These are phyloP conservation scores for Boletus eberwhitei DNA, from an alignment of 768 basidiomycete genomes.

Conservation along the genomic window DNA sequence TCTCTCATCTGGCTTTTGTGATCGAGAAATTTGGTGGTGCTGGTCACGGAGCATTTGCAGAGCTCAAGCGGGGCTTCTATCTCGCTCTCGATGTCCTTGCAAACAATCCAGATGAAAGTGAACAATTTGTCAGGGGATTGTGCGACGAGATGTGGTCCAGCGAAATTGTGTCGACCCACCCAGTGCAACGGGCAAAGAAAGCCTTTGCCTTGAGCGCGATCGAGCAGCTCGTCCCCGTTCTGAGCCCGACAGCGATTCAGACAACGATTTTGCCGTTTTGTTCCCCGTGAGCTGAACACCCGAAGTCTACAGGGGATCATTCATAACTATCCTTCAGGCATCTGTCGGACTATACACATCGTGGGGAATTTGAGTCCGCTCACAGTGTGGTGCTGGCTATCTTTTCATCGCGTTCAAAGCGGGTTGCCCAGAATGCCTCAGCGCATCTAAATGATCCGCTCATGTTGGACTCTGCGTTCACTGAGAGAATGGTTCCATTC, in stretches of 20 bases:
- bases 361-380: slow-evolving; percentile 82
- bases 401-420: slow-evolving; percentile 58
- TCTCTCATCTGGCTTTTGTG: slow-evolving; percentile 71
- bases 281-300: slow-evolving; percentile 51
- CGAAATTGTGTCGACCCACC: slow-evolving; percentile 23
- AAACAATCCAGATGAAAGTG: slow-evolving; percentile 34
- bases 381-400: slow-evolving; percentile 81
- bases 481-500: slow-evolving; percentile 64
- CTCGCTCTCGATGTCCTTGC: slow-evolving; percentile 72
- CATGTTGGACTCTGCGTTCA: slow-evolving; percentile 36
- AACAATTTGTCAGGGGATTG: slow-evolving; percentile 38
- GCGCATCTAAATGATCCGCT: slow-evolving; percentile 7
- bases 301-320: background rate
- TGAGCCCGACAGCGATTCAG: slow-evolving; percentile 52
- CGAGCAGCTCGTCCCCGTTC: slow-evolving; percentile 70
- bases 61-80: slow-evolving; percentile 74
- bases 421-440: slow-evolving; percentile 12
- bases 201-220: slow-evolving; percentile 71
- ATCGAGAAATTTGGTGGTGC: slow-evolving; percentile 76
- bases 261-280: slow-evolving; percentile 58
- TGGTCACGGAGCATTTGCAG: slow-evolving; percentile 54
- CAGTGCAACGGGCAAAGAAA: slow-evolving; percentile 34
- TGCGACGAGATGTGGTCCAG: slow-evolving; percentile 29
- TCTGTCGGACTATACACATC: slow-evolving; percentile 52
- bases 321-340: slow-evolving; percentile 40